Evolutionary conservation across 805 yeast genomes (phyloP).

Genomic region (Saturnispora saitoi): DNA sequence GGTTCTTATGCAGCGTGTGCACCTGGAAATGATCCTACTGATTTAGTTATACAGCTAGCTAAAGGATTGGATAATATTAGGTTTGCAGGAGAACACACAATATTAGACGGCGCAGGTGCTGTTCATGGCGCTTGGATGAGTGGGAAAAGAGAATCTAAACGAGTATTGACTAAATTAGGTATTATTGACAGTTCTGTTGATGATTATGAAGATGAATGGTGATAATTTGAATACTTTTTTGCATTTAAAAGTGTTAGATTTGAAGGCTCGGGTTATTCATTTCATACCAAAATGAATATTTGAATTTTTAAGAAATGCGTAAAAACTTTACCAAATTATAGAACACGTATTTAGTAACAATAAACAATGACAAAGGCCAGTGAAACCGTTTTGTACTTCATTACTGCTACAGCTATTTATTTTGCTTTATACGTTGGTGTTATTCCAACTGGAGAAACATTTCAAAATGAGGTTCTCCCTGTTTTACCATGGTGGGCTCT

Average conservation of each 20-base stretch:
- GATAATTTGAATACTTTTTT: too few species aligned
- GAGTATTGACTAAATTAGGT: conserved; percentile 18
- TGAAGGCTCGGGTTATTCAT: too few species aligned
- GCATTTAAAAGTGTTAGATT: too few species aligned
- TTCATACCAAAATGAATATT: too few species aligned
- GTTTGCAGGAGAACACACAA: conserved; percentile 90
- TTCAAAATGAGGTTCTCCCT: conserved; percentile 51
- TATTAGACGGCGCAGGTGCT: conserved; percentile 81
- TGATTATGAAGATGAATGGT: conserved; percentile 33
- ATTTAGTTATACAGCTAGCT: conserved; percentile 49
- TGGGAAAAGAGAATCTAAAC: conserved; percentile 33
- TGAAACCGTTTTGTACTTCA: conserved; percentile 42
- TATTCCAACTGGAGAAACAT: conserved; percentile 42
- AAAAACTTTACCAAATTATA: not conserved
- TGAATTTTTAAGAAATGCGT: not conserved
- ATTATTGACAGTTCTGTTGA: conserved; percentile 11
- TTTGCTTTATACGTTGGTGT: conserved; percentile 42
- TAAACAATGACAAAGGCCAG: conserved; percentile 56
- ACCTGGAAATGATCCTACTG: conserved; percentile 63
- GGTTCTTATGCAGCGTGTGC: conserved; percentile 77
- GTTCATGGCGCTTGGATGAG: conserved; percentile 86
- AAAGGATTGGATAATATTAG: conserved; percentile 53
- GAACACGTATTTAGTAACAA: conserved; percentile 2
- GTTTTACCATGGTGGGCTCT: conserved; percentile 63
- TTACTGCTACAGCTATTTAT: conserved; percentile 44